Evolutionary conservation across 2,329 filamentous ascomycete genomes (phyloP).

Genomic region (Claviceps sp.): DNA sequence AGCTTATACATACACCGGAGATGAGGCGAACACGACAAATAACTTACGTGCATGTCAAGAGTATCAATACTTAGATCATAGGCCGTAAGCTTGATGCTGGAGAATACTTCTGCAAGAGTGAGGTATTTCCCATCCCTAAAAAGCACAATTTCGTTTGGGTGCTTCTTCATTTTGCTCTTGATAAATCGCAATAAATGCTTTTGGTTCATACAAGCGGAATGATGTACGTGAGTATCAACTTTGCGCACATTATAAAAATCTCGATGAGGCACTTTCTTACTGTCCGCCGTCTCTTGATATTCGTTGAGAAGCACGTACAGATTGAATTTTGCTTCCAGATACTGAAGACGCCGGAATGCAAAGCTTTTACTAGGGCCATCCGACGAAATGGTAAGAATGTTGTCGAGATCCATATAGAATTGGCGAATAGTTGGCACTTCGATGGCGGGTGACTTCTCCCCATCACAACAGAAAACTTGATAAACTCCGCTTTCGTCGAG

Average conservation of each 20-base stretch:
- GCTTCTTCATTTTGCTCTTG: slow-evolving; percentile 99
- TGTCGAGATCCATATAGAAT: slow-evolving; percentile 89
- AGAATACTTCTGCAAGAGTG: slow-evolving; percentile 85
- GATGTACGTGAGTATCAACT: slow-evolving; percentile 97
- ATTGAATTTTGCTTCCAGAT: slow-evolving; percentile 94
- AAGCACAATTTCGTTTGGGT: slow-evolving; percentile 82
- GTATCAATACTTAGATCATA: slow-evolving; percentile 98
- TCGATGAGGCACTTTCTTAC: slow-evolving; percentile 91
- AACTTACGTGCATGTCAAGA: slow-evolving; percentile 88
- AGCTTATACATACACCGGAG: background rate
- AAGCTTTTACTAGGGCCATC: slow-evolving; percentile 96
- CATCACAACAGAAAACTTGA: slow-evolving; percentile 69
- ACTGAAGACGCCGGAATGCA: slow-evolving; percentile 85
- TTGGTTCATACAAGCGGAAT: slow-evolving; percentile 99
- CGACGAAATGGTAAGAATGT: slow-evolving; percentile 75
- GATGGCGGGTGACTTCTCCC: slow-evolving; percentile 55
- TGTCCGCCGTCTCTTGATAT: slow-evolving; percentile 95
- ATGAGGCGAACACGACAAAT: background rate
- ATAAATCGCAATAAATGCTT: slow-evolving; percentile 97
- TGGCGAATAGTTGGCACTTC: slow-evolving; percentile 85
- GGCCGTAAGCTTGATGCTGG: slow-evolving; percentile 92
- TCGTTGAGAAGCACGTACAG: slow-evolving; percentile 88
- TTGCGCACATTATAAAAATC: slow-evolving; percentile 99
- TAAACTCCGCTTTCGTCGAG: slow-evolving; percentile 80
- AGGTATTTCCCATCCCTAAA: slow-evolving; percentile 85